These are phyloP conservation scores for Athelia sp. DNA, from an alignment of 1,284 basidiomycete genomes.

Conservation along the genomic window DNA sequence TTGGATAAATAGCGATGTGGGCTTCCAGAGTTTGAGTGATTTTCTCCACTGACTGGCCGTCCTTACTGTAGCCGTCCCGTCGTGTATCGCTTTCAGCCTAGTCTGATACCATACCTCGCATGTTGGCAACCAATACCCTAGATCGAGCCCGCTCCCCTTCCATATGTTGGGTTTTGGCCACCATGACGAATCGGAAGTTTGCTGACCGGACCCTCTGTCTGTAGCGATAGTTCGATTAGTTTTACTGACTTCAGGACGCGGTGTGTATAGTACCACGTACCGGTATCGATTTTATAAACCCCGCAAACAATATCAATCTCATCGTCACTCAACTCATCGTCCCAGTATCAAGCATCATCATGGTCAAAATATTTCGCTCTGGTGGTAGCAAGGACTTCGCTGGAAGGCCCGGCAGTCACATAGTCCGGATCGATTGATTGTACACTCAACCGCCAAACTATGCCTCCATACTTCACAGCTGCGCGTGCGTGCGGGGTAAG, in stretches of 20 bases:
- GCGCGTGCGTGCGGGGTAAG: neutral
- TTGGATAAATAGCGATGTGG: neutral
- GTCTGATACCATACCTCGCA: slow-evolving; percentile 20
- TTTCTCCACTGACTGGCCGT: neutral
- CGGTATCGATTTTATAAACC: slow-evolving; percentile 17
- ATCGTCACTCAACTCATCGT: slow-evolving; percentile 15
- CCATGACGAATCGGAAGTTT: slow-evolving; percentile 18
- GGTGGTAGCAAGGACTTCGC: too few relatives aligned
- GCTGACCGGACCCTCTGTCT: too few relatives aligned
- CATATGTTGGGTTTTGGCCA: slow-evolving; percentile 21
- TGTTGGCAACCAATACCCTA: slow-evolving; percentile 18
- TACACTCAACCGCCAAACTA: neutral
- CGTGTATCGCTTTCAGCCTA: slow-evolving; percentile 4
- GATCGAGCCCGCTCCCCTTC: slow-evolving; percentile 11
- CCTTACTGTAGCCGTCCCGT: slow-evolving; percentile 4
- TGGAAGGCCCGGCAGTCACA: slow-evolving; percentile 6
- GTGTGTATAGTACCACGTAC: too few relatives aligned
- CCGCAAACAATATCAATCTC: slow-evolving; percentile 22
- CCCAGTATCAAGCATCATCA: slow-evolving; percentile 14
- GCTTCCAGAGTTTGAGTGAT: neutral
- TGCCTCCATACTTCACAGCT: neutral
- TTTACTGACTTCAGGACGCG: too few relatives aligned
- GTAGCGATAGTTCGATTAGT: too few relatives aligned
- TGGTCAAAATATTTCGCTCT: too few relatives aligned
- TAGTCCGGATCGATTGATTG: neutral